Conservation (phyloP, 192 early-diverging fungal genomes). For the Gryganskiella cystojenkinii region DNA sequence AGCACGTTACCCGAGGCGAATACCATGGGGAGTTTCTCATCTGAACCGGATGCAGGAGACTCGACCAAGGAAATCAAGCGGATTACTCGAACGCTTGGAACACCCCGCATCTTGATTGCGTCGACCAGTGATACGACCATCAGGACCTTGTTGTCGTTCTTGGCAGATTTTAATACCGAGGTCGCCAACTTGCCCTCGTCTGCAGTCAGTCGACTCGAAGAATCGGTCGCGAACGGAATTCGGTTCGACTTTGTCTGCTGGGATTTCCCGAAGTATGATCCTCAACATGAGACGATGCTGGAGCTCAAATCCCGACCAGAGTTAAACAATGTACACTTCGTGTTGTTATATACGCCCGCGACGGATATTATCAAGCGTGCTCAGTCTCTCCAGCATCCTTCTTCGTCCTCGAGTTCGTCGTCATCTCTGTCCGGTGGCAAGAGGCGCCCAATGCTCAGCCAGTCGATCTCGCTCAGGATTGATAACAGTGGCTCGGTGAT, state of each 20-base stretch:
- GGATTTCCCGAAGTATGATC: slow-evolving; percentile 48
- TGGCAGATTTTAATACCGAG: slow-evolving; percentile 44
- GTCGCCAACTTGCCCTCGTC: slow-evolving; percentile 34
- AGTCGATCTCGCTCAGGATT: slow-evolving; percentile 24
- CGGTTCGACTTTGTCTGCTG: slow-evolving; percentile 52
- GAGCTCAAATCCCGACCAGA: slow-evolving; percentile 29
- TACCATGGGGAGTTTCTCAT: background rate
- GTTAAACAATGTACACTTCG: slow-evolving; percentile 46
- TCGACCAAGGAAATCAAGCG: slow-evolving; percentile 51
- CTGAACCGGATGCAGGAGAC: slow-evolving; percentile 24
- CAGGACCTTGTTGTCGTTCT: slow-evolving; percentile 22
- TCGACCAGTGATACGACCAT: slow-evolving; percentile 47
- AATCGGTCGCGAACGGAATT: slow-evolving; percentile 48
- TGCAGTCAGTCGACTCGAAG: slow-evolving; percentile 41
- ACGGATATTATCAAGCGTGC: slow-evolving; percentile 34
- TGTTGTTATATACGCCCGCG: slow-evolving; percentile 28
- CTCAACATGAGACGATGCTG: slow-evolving; percentile 35
- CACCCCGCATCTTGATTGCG: slow-evolving; percentile 45
- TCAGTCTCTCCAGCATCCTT: slow-evolving; percentile 38
- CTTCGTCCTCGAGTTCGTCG: slow-evolving; percentile 8
- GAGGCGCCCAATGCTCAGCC: slow-evolving; percentile 26
- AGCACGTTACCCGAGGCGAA: slow-evolving; percentile 11
- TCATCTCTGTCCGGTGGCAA: slow-evolving; percentile 5
- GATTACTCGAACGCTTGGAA: slow-evolving; percentile 41
- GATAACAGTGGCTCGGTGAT: slow-evolving; percentile 25